Conservation (phyloP, 768 basidiomycete genomes). For the Calocera viscosa region DNA sequence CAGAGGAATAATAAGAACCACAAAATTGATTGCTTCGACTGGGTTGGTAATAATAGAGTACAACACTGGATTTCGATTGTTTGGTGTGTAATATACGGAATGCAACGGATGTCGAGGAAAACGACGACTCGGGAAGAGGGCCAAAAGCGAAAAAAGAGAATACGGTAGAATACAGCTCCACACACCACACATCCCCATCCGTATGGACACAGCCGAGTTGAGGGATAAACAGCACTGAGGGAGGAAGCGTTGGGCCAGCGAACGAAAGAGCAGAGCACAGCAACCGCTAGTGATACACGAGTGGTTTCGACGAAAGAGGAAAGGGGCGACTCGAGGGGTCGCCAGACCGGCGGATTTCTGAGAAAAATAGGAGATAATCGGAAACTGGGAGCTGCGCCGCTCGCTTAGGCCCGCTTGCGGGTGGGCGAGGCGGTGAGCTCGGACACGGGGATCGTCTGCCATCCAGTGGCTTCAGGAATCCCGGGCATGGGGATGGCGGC, state of each 20-base stretch:
- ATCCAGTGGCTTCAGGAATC: conserved; percentile 7
- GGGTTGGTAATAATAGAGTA: not conserved
- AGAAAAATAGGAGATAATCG: not conserved
- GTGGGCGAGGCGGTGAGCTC: conserved; percentile 1
- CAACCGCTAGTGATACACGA: conserved; percentile 9
- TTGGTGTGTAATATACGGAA: not conserved
- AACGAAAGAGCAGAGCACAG: conserved; percentile 5
- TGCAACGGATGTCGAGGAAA: no score
- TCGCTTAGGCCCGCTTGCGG: not conserved
- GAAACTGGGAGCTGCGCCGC: not conserved
- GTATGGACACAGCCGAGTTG: not conserved
- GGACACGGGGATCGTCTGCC: conserved; percentile 4
- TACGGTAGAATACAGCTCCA: conserved; percentile 4
- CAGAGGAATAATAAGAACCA: not conserved
- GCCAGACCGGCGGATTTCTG: not conserved
- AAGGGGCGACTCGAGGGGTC: not conserved
- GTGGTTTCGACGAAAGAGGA: not conserved
- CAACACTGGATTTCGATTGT: not conserved
- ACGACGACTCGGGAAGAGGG: not conserved
- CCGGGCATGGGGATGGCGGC: not conserved
- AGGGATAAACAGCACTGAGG: not conserved
- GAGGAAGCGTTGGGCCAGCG: not conserved
- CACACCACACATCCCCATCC: conserved; percentile 1
- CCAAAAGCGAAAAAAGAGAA: conserved; percentile 1
- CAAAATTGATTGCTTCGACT: not conserved